Evolutionary conservation across 768 basidiomycete species (phyloP).

Genomic region (Mycena pura): DNA sequence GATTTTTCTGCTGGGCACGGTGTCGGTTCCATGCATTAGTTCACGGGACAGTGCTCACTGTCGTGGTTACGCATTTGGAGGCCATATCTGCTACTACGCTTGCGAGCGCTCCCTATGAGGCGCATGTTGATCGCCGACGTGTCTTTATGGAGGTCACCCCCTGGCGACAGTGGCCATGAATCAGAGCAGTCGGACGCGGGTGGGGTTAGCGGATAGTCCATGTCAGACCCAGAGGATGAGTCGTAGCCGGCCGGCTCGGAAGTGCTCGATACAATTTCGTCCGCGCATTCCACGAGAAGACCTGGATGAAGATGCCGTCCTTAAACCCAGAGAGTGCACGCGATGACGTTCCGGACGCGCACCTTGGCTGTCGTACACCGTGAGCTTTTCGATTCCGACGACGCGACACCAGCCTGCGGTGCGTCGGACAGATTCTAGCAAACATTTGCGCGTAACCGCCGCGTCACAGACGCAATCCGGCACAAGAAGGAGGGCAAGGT

Average conservation of each 20-base stretch:
- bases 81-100: conserved; percentile 15
- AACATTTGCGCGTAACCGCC: conserved; percentile 44
- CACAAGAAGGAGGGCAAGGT: conserved; percentile 71
- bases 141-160: conserved; percentile 24
- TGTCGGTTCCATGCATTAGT: background rate
- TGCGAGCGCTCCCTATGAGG: conserved; percentile 13
- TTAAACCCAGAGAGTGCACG: background rate
- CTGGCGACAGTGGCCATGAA: conserved; percentile 68
- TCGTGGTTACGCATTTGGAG: conserved; percentile 19
- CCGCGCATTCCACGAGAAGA: conserved; percentile 45
- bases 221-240: conserved; percentile 55
- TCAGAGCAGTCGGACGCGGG: conserved; percentile 76
- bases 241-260: conserved; percentile 25
- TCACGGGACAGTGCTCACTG: background rate
- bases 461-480: conserved; percentile 44
- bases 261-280: conserved; percentile 44
- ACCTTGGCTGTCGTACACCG: conserved; percentile 79
- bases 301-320: conserved; percentile 38
- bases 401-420: conserved; percentile 66
- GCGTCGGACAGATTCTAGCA: conserved; percentile 61
- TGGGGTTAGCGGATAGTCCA: conserved; percentile 79
- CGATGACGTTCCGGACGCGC: conserved; percentile 28
- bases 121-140: conserved; percentile 32
- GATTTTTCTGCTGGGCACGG: conserved; percentile 3
- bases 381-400: conserved; percentile 68